Percentiles rank a stretch among this genome's conserved stretches.
Evolutionary conservation across 2,329 filamentous ascomycete species (phyloP).

Genomic region (Fulvia fulva): DNA sequence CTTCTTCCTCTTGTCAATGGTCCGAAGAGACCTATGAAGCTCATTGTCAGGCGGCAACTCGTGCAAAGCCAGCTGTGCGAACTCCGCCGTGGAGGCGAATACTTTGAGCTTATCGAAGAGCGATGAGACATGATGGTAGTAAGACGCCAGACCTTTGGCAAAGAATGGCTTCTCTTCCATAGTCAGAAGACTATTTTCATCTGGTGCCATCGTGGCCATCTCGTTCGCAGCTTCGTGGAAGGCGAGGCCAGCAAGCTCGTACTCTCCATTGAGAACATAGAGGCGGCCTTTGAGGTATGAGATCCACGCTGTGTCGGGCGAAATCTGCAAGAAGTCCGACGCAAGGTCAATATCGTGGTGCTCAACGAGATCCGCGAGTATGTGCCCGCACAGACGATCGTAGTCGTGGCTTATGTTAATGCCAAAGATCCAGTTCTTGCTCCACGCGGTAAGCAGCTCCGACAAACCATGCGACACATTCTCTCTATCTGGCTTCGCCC

Average conservation of each 20-base stretch:
- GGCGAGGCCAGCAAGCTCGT: constrained; percentile 65
- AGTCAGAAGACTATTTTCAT: constrained; percentile 61
- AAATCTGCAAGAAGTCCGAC: constrained; percentile 62
- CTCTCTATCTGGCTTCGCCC: constrained; percentile 25
- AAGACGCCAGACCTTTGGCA: constrained; percentile 71
- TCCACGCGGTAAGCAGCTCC: constrained; percentile 43
- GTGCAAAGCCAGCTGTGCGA: constrained; percentile 53
- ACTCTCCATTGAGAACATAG: constrained; percentile 68
- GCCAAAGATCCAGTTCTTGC: constrained; percentile 42
- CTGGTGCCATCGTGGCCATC: constrained; percentile 22
- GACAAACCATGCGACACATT: constrained; percentile 19
- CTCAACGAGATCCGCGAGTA: constrained; percentile 44
- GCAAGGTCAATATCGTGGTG: constrained; percentile 49
- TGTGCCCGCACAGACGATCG: constrained; percentile 36
- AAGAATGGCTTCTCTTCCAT: constrained; percentile 66
- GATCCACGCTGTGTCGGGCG: constrained; percentile 52
- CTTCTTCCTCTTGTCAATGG: constrained; percentile 27
- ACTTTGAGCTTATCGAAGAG: constrained; percentile 76
- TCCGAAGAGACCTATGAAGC: constrained; percentile 22
- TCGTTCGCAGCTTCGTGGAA: constrained; percentile 69
- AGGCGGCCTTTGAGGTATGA: constrained; percentile 81
- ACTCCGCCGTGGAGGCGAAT: constrained; percentile 78
- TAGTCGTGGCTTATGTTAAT: constrained; percentile 38
- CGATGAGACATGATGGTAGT: constrained; percentile 79
- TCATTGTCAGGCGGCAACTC: constrained; percentile 23